These are phyloP conservation scores for Daldinia childiae DNA, from an alignment of 495 filamentous ascomycete species.

Conservation along the genomic window DNA sequence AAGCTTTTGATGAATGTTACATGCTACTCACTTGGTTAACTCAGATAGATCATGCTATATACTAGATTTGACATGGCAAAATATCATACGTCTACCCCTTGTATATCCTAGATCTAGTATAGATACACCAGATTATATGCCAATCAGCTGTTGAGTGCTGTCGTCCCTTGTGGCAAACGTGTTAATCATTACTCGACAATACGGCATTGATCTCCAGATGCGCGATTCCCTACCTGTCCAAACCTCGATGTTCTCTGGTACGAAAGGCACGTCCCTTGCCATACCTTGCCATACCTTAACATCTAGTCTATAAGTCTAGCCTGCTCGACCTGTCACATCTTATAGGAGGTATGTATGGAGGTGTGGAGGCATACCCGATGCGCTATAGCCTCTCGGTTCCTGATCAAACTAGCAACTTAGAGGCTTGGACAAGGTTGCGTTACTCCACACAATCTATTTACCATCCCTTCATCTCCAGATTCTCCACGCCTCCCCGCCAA, in stretches of 20 bases:
- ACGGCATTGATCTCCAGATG: slow-evolving; percentile 49
- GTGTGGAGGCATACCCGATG: slow-evolving; percentile 43
- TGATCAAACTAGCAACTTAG: slow-evolving; percentile 41
- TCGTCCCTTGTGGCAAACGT: slow-evolving; percentile 35
- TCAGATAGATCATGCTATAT: slow-evolving; percentile 38
- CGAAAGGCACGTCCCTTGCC: slow-evolving; percentile 41
- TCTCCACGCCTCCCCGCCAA: slow-evolving; percentile 46
- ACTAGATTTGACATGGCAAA: slow-evolving; percentile 40
- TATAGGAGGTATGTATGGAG: slow-evolving; percentile 40
- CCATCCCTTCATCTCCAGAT: slow-evolving; percentile 46
- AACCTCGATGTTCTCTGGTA: slow-evolving; percentile 35
- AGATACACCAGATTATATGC: slow-evolving; percentile 30
- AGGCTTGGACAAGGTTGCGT: slow-evolving; percentile 37
- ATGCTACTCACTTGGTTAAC: slow-evolving; percentile 31
- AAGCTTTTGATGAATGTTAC: slow-evolving; percentile 28
- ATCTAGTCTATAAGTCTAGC: slow-evolving; percentile 33
- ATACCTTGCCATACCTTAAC: slow-evolving; percentile 20
- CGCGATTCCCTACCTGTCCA: slow-evolving; percentile 43
- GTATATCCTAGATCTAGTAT: slow-evolving; percentile 32
- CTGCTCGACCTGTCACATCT: slow-evolving; percentile 42
- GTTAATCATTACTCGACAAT: slow-evolving; percentile 37
- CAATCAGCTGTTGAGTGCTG: slow-evolving; percentile 27
- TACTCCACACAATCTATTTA: slow-evolving; percentile 48
- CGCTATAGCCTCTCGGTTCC: slow-evolving; percentile 45
- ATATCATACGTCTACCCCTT: slow-evolving; percentile 42